Conservation (phyloP, 2,329 filamentous ascomycete species). For the Didymella pinodella region DNA sequence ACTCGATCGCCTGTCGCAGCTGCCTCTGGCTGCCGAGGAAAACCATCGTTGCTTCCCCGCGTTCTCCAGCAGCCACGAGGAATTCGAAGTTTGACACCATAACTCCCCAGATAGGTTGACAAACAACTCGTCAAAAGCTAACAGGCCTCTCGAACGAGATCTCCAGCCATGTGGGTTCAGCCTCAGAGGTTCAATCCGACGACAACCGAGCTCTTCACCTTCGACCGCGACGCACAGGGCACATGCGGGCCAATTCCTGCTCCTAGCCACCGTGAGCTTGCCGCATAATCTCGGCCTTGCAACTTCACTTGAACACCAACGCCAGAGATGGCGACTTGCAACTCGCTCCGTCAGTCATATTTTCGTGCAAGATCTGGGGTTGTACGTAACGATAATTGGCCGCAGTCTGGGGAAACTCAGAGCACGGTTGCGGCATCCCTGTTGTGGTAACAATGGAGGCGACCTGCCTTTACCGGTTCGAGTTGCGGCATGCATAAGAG, state of each 20-base stretch:
- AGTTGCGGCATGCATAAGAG: constrained; percentile 15
- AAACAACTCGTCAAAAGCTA: constrained; percentile 7
- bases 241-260: not conserved
- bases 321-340: constrained; percentile 3
- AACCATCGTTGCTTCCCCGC: constrained; percentile 10
- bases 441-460: constrained; percentile 7
- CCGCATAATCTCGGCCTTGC: constrained; percentile 19
- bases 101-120: constrained; percentile 3
- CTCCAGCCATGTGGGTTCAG: constrained; percentile 18
- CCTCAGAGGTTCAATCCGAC: constrained; percentile 11
- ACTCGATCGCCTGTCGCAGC: not conserved
- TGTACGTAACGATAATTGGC: constrained; percentile 38
- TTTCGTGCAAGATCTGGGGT: constrained; percentile 17
- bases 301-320: not conserved
- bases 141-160: constrained; percentile 12
- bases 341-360: constrained; percentile 3
- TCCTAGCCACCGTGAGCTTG: not conserved
- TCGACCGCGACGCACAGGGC: not conserved
- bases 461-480: constrained; percentile 19
- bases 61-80: constrained; percentile 15
- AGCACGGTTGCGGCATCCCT: constrained; percentile 5
- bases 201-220: constrained; percentile 9
- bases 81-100: constrained; percentile 7
- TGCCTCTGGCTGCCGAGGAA: constrained; percentile 1
- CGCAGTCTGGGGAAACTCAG: constrained; percentile 16